phyloP scores from a whole-genome alignment of 2,329 filamentous ascomycete species.

The Trichophyton rubrum region DNA sequence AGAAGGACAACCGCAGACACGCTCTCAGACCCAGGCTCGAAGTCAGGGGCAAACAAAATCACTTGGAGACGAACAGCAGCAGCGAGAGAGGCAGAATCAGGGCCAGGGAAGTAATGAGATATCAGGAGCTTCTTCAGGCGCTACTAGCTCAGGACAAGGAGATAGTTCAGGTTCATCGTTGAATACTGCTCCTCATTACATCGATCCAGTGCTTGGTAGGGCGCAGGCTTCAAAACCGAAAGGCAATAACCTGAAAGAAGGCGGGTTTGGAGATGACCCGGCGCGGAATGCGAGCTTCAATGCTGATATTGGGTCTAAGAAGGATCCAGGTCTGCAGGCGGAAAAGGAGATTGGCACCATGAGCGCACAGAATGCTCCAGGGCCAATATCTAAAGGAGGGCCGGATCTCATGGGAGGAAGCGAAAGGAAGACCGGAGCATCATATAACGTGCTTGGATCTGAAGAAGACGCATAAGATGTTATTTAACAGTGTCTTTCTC shows the following conservation, averaged over 20 bases:
- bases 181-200: conserved; percentile 28
- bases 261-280: conserved; percentile 31
- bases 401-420: not conserved
- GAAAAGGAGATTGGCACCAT: conserved; percentile 25
- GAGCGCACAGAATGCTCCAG: conserved; percentile 18
- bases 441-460: conserved; percentile 12
- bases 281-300: conserved; percentile 40
- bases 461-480: conserved; percentile 11
- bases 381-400: conserved; percentile 10
- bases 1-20: conserved; percentile 17
- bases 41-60: conserved; percentile 17
- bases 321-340: conserved; percentile 44
- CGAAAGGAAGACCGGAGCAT: conserved; percentile 11
- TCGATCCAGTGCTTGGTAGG: conserved; percentile 24
- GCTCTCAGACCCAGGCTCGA: conserved; percentile 12
- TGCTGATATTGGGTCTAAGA: conserved; percentile 40
- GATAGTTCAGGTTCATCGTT: conserved; percentile 18
- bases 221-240: conserved; percentile 32
- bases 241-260: conserved; percentile 41
- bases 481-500: not conserved
- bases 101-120: conserved; percentile 7
- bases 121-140: not conserved
- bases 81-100: not conserved
- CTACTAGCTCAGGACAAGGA: not conserved
- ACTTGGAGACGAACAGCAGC: conserved; percentile 4